Percentiles rank a stretch among this genome's conserved stretches.
Evolutionary conservation across 2,329 filamentous ascomycete genomes (phyloP).

Genomic region (Phoma sp.): DNA sequence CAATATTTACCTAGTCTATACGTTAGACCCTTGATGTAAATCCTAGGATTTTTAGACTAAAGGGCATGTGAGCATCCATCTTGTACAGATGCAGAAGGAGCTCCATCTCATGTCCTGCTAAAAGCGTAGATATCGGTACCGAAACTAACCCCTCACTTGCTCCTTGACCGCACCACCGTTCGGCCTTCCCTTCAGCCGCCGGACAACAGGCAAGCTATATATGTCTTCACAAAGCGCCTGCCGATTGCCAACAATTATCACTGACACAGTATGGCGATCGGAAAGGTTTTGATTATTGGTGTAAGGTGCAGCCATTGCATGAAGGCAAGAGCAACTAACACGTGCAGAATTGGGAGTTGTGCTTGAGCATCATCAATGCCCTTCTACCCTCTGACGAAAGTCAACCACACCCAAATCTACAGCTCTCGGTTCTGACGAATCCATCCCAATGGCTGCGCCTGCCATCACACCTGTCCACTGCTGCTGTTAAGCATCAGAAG

Average conservation of each 20-base stretch:
- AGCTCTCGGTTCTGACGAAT: constrained; percentile 35
- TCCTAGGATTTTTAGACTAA: too few species aligned
- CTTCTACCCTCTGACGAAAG: constrained; percentile 15
- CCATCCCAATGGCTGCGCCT: constrained; percentile 29
- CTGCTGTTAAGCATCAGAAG: constrained; percentile 25
- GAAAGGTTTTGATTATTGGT: constrained; percentile 34
- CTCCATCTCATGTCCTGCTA: not conserved
- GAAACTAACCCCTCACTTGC: constrained; percentile 3
- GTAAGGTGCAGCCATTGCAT: constrained; percentile 16
- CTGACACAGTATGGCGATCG: constrained; percentile 23
- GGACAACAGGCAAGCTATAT: constrained; percentile 9
- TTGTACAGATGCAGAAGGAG: not conserved
- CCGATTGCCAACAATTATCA: not conserved
- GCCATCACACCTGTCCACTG: constrained; percentile 18
- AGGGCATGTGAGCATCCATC: not conserved
- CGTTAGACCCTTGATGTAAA: too few species aligned
- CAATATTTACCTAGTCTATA: too few species aligned
- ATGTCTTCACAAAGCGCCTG: not conserved
- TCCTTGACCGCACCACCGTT: constrained; percentile 5
- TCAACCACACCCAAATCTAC: constrained; percentile 7
- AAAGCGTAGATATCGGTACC: not conserved
- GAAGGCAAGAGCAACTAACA: constrained; percentile 7
- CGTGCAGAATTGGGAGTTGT: constrained; percentile 33
- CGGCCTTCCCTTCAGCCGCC: constrained; percentile 33
- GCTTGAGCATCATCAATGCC: constrained; percentile 32